A percentile compares a stretch with the other conserved stretches of the same genome.
Conservation (phyloP, 1,139 yeast species). For the Yamadazyma pseudoaaseri region DNA sequence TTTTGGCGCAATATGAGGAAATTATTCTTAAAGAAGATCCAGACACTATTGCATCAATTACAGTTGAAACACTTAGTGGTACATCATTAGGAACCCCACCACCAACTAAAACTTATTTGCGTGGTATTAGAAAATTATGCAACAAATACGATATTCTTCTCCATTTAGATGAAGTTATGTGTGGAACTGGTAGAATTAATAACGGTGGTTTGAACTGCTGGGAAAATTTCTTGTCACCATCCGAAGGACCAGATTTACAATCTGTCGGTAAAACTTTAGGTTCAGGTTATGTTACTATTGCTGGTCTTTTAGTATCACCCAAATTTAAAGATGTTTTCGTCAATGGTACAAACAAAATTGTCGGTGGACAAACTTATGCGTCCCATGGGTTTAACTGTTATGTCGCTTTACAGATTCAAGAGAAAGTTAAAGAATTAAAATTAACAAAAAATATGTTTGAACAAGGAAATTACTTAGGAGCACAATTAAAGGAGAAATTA, state of each 20-base stretch:
- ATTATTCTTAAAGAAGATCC: conserved; percentile 50
- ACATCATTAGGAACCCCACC: conserved; percentile 57
- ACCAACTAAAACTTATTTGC: conserved; percentile 57
- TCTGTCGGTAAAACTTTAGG: conserved; percentile 66
- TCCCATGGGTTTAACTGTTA: conserved; percentile 61
- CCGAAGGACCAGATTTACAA: conserved; percentile 58
- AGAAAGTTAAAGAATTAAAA: conserved; percentile 43
- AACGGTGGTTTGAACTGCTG: conserved; percentile 43
- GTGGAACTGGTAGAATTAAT: conserved; percentile 55
- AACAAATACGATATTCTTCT: conserved; percentile 58
- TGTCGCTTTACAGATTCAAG: conserved; percentile 59
- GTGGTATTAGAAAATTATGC: conserved; percentile 52
- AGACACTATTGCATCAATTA: conserved; percentile 51
- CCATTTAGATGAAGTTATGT: conserved; percentile 65
- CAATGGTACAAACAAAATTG: conserved; percentile 41
- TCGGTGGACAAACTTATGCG: conserved; percentile 61
- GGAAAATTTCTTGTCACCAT: conserved; percentile 44
- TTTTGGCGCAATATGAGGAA: conserved; percentile 48
- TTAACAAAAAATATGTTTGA: conserved; percentile 47
- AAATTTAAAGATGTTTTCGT: conserved; percentile 43
- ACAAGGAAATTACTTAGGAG: conserved; percentile 49
- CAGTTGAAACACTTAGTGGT: conserved; percentile 58
- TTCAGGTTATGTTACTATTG: conserved; percentile 61
- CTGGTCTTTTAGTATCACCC: conserved; percentile 57
- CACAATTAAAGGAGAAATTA: conserved; percentile 30